These are phyloP conservation scores for Torulaspora franciscae DNA, from an alignment of 805 yeast species.

Conservation along the genomic window DNA sequence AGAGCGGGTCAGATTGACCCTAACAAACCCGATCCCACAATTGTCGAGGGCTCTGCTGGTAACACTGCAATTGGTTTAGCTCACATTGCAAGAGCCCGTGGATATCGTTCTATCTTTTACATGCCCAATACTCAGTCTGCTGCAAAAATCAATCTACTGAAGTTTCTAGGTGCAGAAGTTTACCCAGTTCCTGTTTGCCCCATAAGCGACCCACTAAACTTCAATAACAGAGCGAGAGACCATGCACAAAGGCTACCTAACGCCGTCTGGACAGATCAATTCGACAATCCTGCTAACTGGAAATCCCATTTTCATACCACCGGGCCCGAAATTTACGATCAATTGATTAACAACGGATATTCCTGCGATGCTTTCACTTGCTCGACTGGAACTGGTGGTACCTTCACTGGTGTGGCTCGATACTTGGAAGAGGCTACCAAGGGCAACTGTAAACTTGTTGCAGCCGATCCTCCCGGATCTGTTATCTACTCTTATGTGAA, in stretches of 20 bases:
- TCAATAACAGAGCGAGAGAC: slow-evolving; percentile 79
- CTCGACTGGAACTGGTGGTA: slow-evolving; percentile 91
- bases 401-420: slow-evolving; percentile 80
- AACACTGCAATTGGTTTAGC: slow-evolving; percentile 95
- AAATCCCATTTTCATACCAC: slow-evolving; percentile 86
- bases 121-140: slow-evolving; percentile 90
- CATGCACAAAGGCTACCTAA: slow-evolving; percentile 73
- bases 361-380: slow-evolving; percentile 81
- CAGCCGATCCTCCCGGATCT: slow-evolving; percentile 95
- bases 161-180: slow-evolving; percentile 78
- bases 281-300: slow-evolving; percentile 82
- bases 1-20: slow-evolving; percentile 53
- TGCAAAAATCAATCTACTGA: slow-evolving; percentile 67
- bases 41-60: slow-evolving; percentile 93
- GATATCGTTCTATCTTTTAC: slow-evolving; percentile 79
- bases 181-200: slow-evolving; percentile 87
- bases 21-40: slow-evolving; percentile 58
- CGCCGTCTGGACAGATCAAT: slow-evolving; percentile 92
- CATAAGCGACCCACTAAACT: slow-evolving; percentile 73
- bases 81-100: slow-evolving; percentile 71
- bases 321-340: slow-evolving; percentile 91
- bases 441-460: slow-evolving; percentile 55
- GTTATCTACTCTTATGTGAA: slow-evolving; percentile 74
- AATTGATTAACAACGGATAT: slow-evolving; percentile 51
- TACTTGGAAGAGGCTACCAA: slow-evolving; percentile 65